Conservation (phyloP, 164 flowering plant genomes). For the grape (Vitis vinifera) region DNA sequence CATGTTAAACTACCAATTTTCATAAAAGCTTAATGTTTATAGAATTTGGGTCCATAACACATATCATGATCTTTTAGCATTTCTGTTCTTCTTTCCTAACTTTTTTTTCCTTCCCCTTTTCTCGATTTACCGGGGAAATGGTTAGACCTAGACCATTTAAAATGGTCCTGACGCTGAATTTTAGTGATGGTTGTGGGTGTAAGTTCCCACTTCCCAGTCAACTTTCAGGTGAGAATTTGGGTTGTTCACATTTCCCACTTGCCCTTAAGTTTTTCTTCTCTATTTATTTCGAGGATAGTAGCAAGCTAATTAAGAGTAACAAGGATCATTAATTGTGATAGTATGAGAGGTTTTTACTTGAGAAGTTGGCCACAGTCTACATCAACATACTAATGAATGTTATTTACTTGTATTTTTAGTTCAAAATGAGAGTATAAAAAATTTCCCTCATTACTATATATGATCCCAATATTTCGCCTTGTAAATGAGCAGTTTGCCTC, state of each 20-base stretch:
- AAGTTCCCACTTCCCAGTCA: conserved; percentile 36
- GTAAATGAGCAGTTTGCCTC: no score
- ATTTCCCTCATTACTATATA: neutral
- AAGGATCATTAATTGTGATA: neutral
- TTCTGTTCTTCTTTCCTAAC: neutral
- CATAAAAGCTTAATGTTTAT: no score
- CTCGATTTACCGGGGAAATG: conserved; percentile 31
- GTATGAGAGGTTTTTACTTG: neutral
- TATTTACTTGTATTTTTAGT: no score
- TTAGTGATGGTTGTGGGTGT: conserved; percentile 57
- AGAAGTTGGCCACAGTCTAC: neutral
- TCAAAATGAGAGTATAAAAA: neutral
- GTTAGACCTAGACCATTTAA: conserved; percentile 38
- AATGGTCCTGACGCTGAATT: conserved; percentile 44
- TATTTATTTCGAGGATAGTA: neutral
- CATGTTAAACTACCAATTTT: no score
- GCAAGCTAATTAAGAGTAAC: neutral
- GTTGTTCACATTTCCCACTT: neutral
- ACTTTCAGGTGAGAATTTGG: conserved; percentile 49
- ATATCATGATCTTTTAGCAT: no score
- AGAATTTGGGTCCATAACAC: no score
- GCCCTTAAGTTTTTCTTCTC: neutral
- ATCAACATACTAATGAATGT: neutral
- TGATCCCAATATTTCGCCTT: no score
- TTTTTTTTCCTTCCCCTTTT: neutral